Percentiles rank a stretch among this genome's conserved stretches.
phyloP scores from a whole-genome alignment of 129 eudicot genomes.

The Logfia minima region DNA sequence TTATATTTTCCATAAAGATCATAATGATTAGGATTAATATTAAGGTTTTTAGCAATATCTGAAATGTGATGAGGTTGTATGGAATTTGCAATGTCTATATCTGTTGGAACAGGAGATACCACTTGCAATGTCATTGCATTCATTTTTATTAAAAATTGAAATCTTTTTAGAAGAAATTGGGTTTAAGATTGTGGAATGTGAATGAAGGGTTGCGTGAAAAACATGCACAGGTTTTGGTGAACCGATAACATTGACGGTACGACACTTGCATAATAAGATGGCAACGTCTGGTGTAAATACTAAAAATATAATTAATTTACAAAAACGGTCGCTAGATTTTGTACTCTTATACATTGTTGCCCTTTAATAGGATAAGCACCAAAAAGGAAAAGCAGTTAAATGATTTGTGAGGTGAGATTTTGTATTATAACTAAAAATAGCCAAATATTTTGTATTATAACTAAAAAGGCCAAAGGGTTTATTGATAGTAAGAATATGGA shows the following conservation, averaged over 20 bases:
- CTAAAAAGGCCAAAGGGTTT: too few relatives aligned
- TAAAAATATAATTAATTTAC: neutral
- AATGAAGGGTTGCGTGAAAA: conserved; percentile 26
- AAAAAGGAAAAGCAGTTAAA: neutral
- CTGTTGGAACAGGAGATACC: conserved; percentile 86
- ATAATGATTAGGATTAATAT: conserved; percentile 59
- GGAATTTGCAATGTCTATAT: conserved; percentile 90
- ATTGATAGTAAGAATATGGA: too few relatives aligned
- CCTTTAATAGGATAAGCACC: neutral
- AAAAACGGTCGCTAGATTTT: neutral
- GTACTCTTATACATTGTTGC: neutral
- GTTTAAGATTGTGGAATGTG: conserved; percentile 13
- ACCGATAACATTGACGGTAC: conserved; percentile 32
- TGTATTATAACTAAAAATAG: too few relatives aligned
- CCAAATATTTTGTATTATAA: too few relatives aligned
- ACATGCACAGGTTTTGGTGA: conserved; percentile 33
- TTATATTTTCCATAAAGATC: conserved; percentile 97
- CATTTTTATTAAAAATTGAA: conserved; percentile 14
- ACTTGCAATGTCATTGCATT: conserved; percentile 60
- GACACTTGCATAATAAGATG: conserved; percentile 5
- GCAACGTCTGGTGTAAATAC: conserved; percentile 26
- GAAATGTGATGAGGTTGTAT: conserved; percentile 80
- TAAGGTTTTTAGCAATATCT: conserved; percentile 65
- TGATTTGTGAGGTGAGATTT: too few relatives aligned
- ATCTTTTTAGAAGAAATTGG: neutral